Base-by-base conservation (phyloP, 495 filamentous ascomycete species). In the Lasiosphaeria miniovina region DNA sequence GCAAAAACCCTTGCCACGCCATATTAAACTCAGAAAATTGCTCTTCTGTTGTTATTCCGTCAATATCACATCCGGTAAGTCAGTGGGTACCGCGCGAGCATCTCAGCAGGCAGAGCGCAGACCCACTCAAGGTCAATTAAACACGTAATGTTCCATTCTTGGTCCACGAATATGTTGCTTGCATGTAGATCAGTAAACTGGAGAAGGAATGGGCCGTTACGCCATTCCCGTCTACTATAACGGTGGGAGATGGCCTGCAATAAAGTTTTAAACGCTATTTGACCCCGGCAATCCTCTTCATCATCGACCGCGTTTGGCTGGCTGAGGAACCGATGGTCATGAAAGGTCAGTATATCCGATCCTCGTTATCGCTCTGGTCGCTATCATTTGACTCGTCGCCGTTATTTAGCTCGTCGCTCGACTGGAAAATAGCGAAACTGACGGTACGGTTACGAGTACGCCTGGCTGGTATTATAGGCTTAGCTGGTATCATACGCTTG, bases 131-230 rank as follows among this genome's bases (percentile, higher is more conserved):
- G 58, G 24, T 71, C 66, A 15, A 71, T 61, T 0, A 71, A 53
- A 52, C 64, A 54, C 4, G 61, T 64, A 17, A 71, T 38, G 51
- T 71, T 71, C 66, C 64, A 71, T 3, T 64, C 57, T n/a, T 69
- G 56, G 49, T 77, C 74, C 40, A 76, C 71, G 35, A 76, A 68
- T n/a, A 76, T 70, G 43, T 75, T 78, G 46, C 67, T 63, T 7
- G 36, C 34, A 45, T 66, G 57, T 36, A 71, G 32, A 46, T 71
- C 66, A 54, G 60, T 65, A 15, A 64, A 59, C 34, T 67, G 55
- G 50, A 65, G 62, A 15, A 35, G 36, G 46, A 71, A 71, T 9
- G 64, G 62, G 6, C 64, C 62, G 54, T 46, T 11, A 7, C 67
- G 67, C 32, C 24, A 56, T n/a, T 70, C 60, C 14, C 55, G 57